A percentile compares a stretch with the other conserved stretches of the same genome.
Conservation (phyloP, 495 filamentous ascomycete species). For the Daldinia bambusicola region DNA sequence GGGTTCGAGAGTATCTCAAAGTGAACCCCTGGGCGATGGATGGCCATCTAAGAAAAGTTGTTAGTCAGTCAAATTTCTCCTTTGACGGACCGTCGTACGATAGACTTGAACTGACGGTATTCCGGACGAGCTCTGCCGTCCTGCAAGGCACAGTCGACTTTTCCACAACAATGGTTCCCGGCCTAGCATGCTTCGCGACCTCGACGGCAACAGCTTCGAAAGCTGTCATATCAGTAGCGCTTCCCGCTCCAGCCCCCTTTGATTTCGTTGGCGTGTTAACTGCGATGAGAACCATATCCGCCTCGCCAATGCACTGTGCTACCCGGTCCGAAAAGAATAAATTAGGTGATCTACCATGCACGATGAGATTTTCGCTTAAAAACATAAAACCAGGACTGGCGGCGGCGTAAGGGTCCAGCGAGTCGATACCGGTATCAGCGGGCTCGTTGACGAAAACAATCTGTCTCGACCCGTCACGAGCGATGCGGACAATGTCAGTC, state of each 20-base stretch:
- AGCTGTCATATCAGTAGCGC: conserved; percentile 75
- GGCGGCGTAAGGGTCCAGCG: conserved; percentile 12
- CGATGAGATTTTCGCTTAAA: conserved; percentile 32
- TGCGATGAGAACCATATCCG: conserved; percentile 80
- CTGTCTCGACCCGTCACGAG: conserved; percentile 65
- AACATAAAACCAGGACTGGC: conserved; percentile 14
- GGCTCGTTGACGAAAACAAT: conserved; percentile 48
- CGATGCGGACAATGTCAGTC: conserved; percentile 69
- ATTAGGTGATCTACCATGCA: conserved; percentile 62
- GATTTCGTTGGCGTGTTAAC: conserved; percentile 87
- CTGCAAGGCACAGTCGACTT: conserved; percentile 86
- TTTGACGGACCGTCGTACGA: background rate
- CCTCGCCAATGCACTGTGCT: conserved; percentile 66
- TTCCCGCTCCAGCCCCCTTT: conserved; percentile 73
- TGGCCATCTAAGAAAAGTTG: conserved; percentile 48
- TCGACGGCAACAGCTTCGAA: conserved; percentile 75
- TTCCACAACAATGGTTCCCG: conserved; percentile 81
- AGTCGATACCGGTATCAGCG: conserved; percentile 12
- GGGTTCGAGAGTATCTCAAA: conserved; percentile 88
- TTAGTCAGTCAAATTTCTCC: conserved; percentile 7
- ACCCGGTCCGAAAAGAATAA: conserved; percentile 78
- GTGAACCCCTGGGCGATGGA: conserved; percentile 64
- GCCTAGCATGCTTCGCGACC: conserved; percentile 71
- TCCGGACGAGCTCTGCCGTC: conserved; percentile 75
- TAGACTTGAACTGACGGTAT: conserved; percentile 62